These are phyloP conservation scores for Heterobasidion annosum DNA, from an alignment of 1,284 basidiomycete genomes.

Conservation along the genomic window DNA sequence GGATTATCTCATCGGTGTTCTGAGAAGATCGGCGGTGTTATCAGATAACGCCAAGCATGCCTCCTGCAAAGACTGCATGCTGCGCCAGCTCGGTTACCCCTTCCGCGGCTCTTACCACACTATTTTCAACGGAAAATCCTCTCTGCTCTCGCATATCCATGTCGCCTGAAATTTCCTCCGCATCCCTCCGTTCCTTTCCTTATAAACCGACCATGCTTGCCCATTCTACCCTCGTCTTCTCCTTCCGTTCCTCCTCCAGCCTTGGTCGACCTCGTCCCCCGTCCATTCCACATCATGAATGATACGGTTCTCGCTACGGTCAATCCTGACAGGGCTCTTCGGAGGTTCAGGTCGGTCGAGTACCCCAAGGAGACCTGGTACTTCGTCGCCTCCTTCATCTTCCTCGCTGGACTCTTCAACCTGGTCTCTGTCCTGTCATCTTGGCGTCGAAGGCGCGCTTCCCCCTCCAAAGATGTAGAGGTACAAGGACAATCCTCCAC, in stretches of 20 bases:
- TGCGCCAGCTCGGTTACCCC: too few relatives aligned
- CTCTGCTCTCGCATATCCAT: too few relatives aligned
- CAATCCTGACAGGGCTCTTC: constrained; percentile 4
- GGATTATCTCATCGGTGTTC: too few relatives aligned
- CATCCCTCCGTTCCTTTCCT: too few relatives aligned
- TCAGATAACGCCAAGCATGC: too few relatives aligned
- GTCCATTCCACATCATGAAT: not conserved
- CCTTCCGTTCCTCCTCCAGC: not conserved
- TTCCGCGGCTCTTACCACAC: too few relatives aligned
- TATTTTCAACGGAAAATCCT: too few relatives aligned
- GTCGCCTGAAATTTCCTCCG: too few relatives aligned
- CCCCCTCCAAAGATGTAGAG: constrained; percentile 6
- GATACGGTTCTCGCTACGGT: constrained; percentile 1
- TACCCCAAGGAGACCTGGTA: constrained; percentile 38
- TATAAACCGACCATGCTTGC: too few relatives aligned
- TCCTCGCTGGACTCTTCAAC: constrained; percentile 29
- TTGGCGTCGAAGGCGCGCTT: constrained; percentile 10
- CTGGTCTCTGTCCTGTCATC: constrained; percentile 16
- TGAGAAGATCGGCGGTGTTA: too few relatives aligned
- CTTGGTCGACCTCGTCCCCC: not conserved
- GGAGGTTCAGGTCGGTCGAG: constrained; percentile 5
- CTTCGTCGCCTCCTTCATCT: constrained; percentile 32
- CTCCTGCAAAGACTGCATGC: too few relatives aligned
- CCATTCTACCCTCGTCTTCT: not conserved
- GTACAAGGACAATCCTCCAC: not conserved